These are phyloP conservation scores for Dalbergia cultrata DNA, from an alignment of 306 rosid genomes.

Conservation along the genomic window DNA sequence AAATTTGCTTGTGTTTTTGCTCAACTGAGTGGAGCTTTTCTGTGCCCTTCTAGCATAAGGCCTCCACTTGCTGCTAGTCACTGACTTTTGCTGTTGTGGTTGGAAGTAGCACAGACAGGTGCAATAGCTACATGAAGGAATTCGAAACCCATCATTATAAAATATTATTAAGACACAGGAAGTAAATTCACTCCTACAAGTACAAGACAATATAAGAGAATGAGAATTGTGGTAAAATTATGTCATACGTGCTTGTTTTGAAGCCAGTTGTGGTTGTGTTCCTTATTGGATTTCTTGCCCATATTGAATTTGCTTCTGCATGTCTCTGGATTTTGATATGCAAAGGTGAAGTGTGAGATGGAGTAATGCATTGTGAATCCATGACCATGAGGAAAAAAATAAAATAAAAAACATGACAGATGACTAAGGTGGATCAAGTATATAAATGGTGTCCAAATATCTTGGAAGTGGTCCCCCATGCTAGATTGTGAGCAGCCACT, in stretches of 20 bases:
- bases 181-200: neutral
- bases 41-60: constrained; percentile 42
- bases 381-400: constrained; percentile 20
- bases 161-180: neutral
- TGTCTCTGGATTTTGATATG: constrained; percentile 36
- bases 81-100: constrained; percentile 38
- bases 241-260: constrained; percentile 61
- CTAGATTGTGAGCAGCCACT: neutral
- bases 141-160: constrained; percentile 7
- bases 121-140: constrained; percentile 35
- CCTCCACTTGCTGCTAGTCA: constrained; percentile 2
- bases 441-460: constrained; percentile 44
- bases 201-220: neutral
- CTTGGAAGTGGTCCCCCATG: constrained; percentile 56
- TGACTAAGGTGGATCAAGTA: constrained; percentile 26
- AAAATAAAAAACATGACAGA: neutral
- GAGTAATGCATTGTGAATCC: constrained; percentile 53
- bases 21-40: constrained; percentile 18
- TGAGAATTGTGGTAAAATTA: constrained; percentile 16
- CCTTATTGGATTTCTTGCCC: constrained; percentile 33
- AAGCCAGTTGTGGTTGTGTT: constrained; percentile 37
- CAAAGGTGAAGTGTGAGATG: constrained; percentile 43
- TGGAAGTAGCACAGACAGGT: constrained; percentile 40
- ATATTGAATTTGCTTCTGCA: constrained; percentile 37
- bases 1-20: constrained; percentile 27